Base-by-base conservation (phyloP, 73 alveolate genomes). In the Vitrella brassicaformis region DNA sequence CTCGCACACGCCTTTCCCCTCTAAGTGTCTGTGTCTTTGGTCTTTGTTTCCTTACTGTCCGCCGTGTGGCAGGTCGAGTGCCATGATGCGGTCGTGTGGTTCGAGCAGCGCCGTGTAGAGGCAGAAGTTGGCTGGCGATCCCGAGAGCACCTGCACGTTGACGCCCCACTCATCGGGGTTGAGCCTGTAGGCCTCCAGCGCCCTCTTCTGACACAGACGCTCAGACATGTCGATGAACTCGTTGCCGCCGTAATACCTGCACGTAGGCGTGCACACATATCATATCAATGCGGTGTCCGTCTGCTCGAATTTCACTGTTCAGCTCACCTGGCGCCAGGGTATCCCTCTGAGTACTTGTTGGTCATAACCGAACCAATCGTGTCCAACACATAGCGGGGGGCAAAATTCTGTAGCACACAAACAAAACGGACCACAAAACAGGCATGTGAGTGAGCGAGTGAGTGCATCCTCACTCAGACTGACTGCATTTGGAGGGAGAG, bases 301-400 rank as follows among this genome's bases (percentile, higher is more conserved):
- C 26, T 70, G n/a, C 30, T n/a, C 26, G 39, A 27, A 70, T 10
- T n/a, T n/a, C n/a, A n/a, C n/a, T n/a, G n/a, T n/a, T n/a, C n/a
- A n/a, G n/a, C n/a, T n/a, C n/a, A n/a, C n/a, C 56, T 4, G 14
- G 56, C 56, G 25, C 89, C 86, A 18, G 87, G 81, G 26, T 79
- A 88, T 32, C 98, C 98, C 85, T 94, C 98, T 31, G 94, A 78
- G 73, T 94, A 94, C 85, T 94, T 94, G 86, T 93, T 90, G 74
- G 91, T 86, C 88, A 92, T 88, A 72, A 86, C 91, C 4, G 98
- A 88, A 19, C 98, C 98, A 18, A 94, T 81, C 67, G 94, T 92
- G 47, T 94, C 94, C 71, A 94, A 30, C 45, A 94, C 97, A 31
- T 90, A 89, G 22, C 56, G 56, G 14, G 80, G 32, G 65, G 83